Conservation (phyloP, 208 protist species). For the Trichomonas vaginalis region DNA sequence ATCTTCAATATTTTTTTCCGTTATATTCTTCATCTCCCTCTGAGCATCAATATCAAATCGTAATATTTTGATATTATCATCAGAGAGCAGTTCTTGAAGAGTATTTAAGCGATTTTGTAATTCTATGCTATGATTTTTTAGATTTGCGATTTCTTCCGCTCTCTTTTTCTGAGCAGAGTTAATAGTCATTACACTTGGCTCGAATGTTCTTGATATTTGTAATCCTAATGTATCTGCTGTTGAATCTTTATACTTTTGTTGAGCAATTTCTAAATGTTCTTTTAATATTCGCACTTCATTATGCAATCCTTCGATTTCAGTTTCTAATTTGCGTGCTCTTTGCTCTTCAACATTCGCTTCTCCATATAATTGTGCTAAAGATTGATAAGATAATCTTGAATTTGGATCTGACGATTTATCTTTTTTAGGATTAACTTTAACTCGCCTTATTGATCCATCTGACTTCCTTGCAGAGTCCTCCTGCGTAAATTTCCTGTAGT, state of each 20-base stretch:
- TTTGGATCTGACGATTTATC: not conserved
- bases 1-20: not conserved
- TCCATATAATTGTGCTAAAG: not conserved
- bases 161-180: not conserved
- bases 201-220: not conserved
- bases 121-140: not conserved
- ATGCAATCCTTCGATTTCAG: not conserved
- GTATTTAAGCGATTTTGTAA: not conserved
- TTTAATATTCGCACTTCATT: not conserved
- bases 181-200: not conserved
- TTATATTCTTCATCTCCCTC: not conserved
- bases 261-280: not conserved
- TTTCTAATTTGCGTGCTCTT: not conserved
- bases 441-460: not conserved
- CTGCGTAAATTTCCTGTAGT: not conserved
- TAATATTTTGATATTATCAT: not conserved
- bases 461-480: not conserved
- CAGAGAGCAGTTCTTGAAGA: not conserved
- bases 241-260: not conserved
- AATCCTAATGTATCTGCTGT: not conserved
- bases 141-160: not conserved
- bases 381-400: not conserved
- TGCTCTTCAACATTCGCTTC: not conserved
- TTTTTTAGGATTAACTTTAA: not conserved
- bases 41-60: not conserved